Percentiles rank a stretch among this genome's conserved stretches.
Conservation (phyloP, 768 basidiomycete species). For the Suillus subalutaceus region DNA sequence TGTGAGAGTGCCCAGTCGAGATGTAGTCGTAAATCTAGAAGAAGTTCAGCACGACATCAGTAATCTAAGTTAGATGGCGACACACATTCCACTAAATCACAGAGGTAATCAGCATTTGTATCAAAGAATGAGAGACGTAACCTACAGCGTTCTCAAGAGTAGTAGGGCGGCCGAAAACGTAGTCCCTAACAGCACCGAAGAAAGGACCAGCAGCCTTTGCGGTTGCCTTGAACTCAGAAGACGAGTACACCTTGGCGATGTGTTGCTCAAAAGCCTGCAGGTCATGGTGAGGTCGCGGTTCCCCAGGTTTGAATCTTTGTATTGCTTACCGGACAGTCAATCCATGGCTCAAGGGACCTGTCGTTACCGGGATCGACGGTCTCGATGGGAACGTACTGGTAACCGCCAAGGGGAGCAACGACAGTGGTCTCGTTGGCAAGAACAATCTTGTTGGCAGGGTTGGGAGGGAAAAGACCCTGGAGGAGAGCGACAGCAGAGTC, state of each 20-base stretch:
- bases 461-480: conserved; percentile 86
- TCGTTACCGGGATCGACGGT: conserved; percentile 84
- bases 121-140: conserved; percentile 18
- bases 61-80: conserved; percentile 7
- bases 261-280: conserved; percentile 66
- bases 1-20: conserved; percentile 75
- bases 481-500: conserved; percentile 84
- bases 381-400: conserved; percentile 88
- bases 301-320: conserved; percentile 16
- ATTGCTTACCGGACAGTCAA: conserved; percentile 52
- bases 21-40: conserved; percentile 74
- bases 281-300: conserved; percentile 9
- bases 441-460: conserved; percentile 64
- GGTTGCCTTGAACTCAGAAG: conserved; percentile 66
- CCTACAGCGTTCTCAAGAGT: conserved; percentile 70
- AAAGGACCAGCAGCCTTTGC: conserved; percentile 62
- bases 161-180: conserved; percentile 67
- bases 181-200: conserved; percentile 69
- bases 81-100: conserved; percentile 69
- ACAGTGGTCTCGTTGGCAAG: conserved; percentile 80
- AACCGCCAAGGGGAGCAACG: conserved; percentile 75
- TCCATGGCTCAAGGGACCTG: conserved; percentile 84
- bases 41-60: conserved; percentile 7
- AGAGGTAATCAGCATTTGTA: conserved; percentile 14
- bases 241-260: conserved; percentile 59